A percentile compares a stretch with the other conserved stretches of the same genome.
Evolutionary conservation across 148 eudicot species (phyloP).

Genomic region (Diospyros kaki): DNA sequence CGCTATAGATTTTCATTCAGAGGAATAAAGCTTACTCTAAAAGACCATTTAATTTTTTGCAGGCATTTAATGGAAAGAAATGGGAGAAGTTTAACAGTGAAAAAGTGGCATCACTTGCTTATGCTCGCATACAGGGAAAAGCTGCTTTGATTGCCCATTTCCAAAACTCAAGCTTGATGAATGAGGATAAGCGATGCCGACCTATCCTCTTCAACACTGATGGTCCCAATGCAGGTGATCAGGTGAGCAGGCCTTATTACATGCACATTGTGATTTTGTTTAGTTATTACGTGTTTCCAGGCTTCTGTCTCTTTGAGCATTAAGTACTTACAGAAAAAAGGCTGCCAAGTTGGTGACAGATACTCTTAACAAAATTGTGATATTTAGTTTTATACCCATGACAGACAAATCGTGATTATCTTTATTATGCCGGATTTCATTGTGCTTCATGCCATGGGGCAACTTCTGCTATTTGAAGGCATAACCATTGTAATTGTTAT

Average conservation of each 20-base stretch:
- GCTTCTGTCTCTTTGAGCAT: neutral
- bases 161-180: conserved; percentile 97
- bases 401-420: neutral
- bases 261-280: neutral
- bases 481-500: neutral
- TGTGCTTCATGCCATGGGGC: neutral
- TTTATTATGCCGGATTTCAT: neutral
- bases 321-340: neutral
- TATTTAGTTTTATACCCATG: neutral
- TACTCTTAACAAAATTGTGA: neutral
- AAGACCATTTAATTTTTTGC: neutral
- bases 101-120: conserved; percentile 89
- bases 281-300: neutral
- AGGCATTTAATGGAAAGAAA: conserved; percentile 86
- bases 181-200: conserved; percentile 92
- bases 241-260: conserved; percentile 36
- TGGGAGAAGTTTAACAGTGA: conserved; percentile 96
- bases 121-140: conserved; percentile 92
- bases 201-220: conserved; percentile 86
- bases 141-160: conserved; percentile 83
- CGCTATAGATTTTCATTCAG: neutral
- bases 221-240: conserved; percentile 86
- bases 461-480: neutral
- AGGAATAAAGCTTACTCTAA: neutral
- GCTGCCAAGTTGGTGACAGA: neutral